These are phyloP conservation scores for Wickerhamomyces kurtzmanii DNA, from an alignment of 805 yeast genomes.

Conservation along the genomic window DNA sequence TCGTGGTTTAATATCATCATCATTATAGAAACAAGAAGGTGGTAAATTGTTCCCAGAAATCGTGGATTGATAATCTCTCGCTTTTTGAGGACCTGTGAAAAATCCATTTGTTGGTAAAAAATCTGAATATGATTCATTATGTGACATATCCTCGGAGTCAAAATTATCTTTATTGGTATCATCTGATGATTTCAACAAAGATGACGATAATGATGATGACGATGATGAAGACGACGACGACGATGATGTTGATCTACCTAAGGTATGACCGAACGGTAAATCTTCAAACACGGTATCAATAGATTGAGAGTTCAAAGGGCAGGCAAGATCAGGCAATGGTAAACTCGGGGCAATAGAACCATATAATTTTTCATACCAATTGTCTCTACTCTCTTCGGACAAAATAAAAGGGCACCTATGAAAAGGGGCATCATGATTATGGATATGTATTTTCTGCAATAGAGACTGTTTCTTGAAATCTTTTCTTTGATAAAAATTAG, in stretches of 20 bases:
- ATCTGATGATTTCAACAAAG: too few relatives aligned
- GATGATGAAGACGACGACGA: too few relatives aligned
- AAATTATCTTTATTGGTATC: slow-evolving; percentile 1
- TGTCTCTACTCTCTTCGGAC: slow-evolving; percentile 35
- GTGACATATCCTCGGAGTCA: too few relatives aligned
- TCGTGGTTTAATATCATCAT: slow-evolving; percentile 10
- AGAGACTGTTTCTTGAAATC: slow-evolving; percentile 34
- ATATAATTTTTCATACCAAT: slow-evolving; percentile 33
- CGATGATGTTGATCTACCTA: too few relatives aligned
- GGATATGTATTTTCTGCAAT: slow-evolving; percentile 56
- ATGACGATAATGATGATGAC: too few relatives aligned
- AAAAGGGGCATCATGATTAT: slow-evolving; percentile 71
- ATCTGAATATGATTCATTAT: too few relatives aligned
- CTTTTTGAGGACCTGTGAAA: too few relatives aligned
- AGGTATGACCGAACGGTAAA: too few relatives aligned
- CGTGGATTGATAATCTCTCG: too few relatives aligned
- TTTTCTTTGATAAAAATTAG: slow-evolving; percentile 48
- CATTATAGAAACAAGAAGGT: slow-evolving; percentile 9
- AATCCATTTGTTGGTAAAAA: too few relatives aligned
- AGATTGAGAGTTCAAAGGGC: slow-evolving; percentile 46
- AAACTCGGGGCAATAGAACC: slow-evolving; percentile 51
- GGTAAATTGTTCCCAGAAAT: too few relatives aligned
- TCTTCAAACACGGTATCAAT: slow-evolving; percentile 21
- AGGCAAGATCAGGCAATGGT: slow-evolving; percentile 52
- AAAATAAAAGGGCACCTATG: slow-evolving; percentile 72